Conservation (phyloP, 108 stramenopile genomes). For the Schizochytrium sp. region DNA sequence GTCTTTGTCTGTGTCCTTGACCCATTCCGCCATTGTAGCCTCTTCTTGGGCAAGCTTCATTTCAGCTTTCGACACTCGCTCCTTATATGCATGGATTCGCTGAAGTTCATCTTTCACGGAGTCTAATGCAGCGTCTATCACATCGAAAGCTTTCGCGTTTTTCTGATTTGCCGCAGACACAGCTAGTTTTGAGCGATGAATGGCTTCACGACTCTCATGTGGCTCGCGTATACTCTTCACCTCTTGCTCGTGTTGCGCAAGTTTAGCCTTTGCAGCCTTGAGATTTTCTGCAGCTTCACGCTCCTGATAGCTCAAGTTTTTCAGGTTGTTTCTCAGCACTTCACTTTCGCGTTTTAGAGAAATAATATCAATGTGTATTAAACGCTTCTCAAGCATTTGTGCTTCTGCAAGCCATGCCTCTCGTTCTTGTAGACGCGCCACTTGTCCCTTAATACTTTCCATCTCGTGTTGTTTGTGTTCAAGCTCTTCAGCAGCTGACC, state of each 20-base stretch:
- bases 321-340: constrained; percentile 60
- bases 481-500: constrained; percentile 5
- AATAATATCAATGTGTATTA: constrained; percentile 65
- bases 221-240: constrained; percentile 60
- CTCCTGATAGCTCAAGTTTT: constrained; percentile 44
- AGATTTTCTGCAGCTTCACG: constrained; percentile 71
- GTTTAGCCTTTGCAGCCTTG: constrained; percentile 49
- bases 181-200: too few relatives aligned
- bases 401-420: background rate
- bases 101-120: too few relatives aligned
- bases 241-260: constrained; percentile 61
- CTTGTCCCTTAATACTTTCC: background rate
- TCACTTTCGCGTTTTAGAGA: constrained; percentile 73
- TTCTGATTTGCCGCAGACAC: too few relatives aligned
- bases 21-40: too few relatives aligned
- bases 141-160: too few relatives aligned
- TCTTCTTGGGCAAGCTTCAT: too few relatives aligned
- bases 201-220: too few relatives aligned
- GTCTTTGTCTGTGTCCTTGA: too few relatives aligned
- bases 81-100: too few relatives aligned
- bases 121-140: too few relatives aligned
- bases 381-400: background rate
- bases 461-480: background rate
- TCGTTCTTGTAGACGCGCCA: background rate
- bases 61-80: too few relatives aligned